Conservation (phyloP, 805 yeast genomes). For the Danielia oregonensis region DNA sequence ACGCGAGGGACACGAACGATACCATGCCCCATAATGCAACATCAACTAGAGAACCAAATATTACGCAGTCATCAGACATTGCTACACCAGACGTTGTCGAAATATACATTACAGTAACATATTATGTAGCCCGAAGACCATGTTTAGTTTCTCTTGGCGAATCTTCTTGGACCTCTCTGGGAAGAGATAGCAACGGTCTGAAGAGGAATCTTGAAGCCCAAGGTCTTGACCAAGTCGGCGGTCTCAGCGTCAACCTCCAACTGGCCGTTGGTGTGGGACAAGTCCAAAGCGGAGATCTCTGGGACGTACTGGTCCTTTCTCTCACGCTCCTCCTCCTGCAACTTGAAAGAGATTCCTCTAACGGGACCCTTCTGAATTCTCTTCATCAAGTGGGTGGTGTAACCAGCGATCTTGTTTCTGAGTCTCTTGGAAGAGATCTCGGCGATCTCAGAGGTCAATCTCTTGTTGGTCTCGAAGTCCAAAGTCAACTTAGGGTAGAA, state of each 20-base stretch:
- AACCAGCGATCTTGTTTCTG: constrained; percentile 99
- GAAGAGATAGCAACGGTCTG: constrained; percentile 83
- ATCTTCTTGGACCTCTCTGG: constrained; percentile 88
- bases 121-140: constrained; percentile 1
- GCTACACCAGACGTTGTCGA: no score
- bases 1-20: no score
- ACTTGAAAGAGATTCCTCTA: constrained; percentile 99
- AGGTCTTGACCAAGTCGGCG: constrained; percentile 87
- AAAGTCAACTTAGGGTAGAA: constrained; percentile 99
- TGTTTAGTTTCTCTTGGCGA: constrained; percentile 79
- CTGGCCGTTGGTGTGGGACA: constrained; percentile 92
- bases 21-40: no score
- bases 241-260: constrained; percentile 97
- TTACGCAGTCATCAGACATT: no score
- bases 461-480: constrained; percentile 99
- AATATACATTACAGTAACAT: constrained; percentile 18
- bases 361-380: constrained; percentile 99
- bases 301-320: constrained; percentile 99
- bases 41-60: no score
- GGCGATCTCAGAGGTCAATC: constrained; percentile 97
- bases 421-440: constrained; percentile 99
- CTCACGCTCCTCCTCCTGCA: constrained; percentile 99
- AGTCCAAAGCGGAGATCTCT: constrained; percentile 99
- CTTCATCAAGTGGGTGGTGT: constrained; percentile 99
- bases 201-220: constrained; percentile 85